These are phyloP conservation scores for Hydrangea macrophylla DNA, from an alignment of 148 eudicot genomes.

Conservation along the genomic window DNA sequence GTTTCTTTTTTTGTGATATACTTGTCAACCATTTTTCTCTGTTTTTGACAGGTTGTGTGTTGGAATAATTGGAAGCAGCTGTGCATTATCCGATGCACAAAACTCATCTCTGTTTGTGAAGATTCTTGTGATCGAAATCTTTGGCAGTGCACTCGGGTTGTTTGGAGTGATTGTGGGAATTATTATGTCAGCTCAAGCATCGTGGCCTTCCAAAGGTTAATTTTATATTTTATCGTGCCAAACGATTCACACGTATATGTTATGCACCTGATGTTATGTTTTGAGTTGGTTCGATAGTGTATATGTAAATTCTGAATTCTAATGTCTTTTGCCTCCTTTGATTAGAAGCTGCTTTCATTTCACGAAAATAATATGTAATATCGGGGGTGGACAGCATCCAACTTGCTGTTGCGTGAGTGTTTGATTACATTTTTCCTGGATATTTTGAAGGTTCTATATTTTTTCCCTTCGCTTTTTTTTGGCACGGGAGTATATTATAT, in stretches of 20 bases:
- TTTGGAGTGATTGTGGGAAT: conserved; percentile 92
- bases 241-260: neutral
- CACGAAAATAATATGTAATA: neutral
- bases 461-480: too few species aligned
- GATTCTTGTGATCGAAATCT: conserved; percentile 81
- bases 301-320: neutral
- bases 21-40: neutral
- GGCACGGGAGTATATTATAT: too few species aligned
- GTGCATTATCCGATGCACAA: conserved; percentile 87
- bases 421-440: neutral
- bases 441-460: neutral
- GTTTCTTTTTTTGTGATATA: too few species aligned
- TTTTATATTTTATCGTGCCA: neutral
- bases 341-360: neutral
- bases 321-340: neutral
- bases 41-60: conserved; percentile 54
- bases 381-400: neutral
- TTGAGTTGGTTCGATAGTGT: neutral
- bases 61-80: conserved; percentile 90
- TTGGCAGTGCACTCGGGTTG: conserved; percentile 82
- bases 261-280: neutral
- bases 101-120: conserved; percentile 85
- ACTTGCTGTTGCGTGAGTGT: neutral
- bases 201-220: conserved; percentile 56
- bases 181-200: conserved; percentile 90